These are phyloP conservation scores for Aspergillus wentii DNA, from an alignment of 495 filamentous ascomycete species.

Conservation along the genomic window DNA sequence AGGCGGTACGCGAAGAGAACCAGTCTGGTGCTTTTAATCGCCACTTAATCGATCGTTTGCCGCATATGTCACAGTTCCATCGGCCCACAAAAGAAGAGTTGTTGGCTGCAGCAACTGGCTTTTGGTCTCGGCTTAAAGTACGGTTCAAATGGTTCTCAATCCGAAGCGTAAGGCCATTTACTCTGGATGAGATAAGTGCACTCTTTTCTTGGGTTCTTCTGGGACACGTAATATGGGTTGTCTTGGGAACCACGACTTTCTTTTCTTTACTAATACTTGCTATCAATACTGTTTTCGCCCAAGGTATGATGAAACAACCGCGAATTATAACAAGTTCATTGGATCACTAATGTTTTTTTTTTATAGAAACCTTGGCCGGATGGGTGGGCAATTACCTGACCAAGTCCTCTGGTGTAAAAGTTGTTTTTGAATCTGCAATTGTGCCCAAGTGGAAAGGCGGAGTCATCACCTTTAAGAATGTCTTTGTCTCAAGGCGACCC, in stretches of 20 bases:
- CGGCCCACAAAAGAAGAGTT: conserved; percentile 91
- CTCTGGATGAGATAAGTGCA: conserved; percentile 88
- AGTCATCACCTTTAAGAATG: conserved; percentile 93
- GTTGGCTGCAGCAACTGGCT: conserved; percentile 83
- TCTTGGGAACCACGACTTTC: conserved; percentile 94
- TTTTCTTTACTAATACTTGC: conserved; percentile 84
- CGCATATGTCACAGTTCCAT: conserved; percentile 67
- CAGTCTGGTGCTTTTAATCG: conserved; percentile 22
- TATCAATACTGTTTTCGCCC: conserved; percentile 94
- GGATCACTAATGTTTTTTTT: too few relatives aligned
- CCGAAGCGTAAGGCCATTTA: conserved; percentile 90
- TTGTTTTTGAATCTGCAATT: conserved; percentile 96
- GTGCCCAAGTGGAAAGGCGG: conserved; percentile 92
- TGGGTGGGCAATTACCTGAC: conserved; percentile 96
- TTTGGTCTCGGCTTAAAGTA: conserved; percentile 86
- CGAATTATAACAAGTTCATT: too few relatives aligned
- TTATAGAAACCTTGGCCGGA: conserved; percentile 78
- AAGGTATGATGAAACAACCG: conserved; percentile 50
- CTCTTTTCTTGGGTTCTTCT: conserved; percentile 93
- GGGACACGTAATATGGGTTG: conserved; percentile 90
- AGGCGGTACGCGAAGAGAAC: conserved; percentile 7
- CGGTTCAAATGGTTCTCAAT: conserved; percentile 98
- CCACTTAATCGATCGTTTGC: conserved; percentile 59
- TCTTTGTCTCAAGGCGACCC: conserved; percentile 89
- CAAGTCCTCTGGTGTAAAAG: conserved; percentile 87